Conservation (phyloP, 2,329 filamentous ascomycete species). For the Verticillium dahliae region DNA sequence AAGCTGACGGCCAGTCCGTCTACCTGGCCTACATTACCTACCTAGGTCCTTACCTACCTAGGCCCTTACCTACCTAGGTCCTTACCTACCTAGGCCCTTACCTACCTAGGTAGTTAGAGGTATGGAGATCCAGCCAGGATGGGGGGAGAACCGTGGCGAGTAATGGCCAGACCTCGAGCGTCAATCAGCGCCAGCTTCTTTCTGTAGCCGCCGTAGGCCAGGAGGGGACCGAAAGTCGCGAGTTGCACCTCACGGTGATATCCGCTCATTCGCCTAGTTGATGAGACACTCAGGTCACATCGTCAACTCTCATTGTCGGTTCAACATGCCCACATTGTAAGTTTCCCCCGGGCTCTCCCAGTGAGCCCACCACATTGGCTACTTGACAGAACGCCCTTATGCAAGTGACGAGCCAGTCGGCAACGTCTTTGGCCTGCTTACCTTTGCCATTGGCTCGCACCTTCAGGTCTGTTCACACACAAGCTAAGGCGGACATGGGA, state of each 20-base stretch:
- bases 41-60: not conserved
- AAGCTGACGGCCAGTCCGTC: no score
- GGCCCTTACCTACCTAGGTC: no score
- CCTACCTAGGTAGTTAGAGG: not conserved
- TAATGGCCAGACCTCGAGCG: not conserved
- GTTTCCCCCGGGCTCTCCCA: not conserved
- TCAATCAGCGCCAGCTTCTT: not conserved
- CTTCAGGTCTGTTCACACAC: not conserved
- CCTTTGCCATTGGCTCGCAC: not conserved
- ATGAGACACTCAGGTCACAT: not conserved
- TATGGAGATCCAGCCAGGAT: not conserved
- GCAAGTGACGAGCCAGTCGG: slow-evolving; percentile 2
- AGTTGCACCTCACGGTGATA: not conserved
- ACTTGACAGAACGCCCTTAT: not conserved
- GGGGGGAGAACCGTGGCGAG: not conserved
- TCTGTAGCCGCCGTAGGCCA: not conserved
- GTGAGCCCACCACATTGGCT: not conserved
- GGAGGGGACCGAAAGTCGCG: not conserved
- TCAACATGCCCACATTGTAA: not conserved
- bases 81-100: no score
- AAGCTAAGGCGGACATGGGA: not conserved
- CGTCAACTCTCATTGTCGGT: not conserved
- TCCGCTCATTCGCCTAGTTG: not conserved
- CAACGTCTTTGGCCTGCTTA: not conserved
- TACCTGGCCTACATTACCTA: not conserved